Conservation (phyloP, 2,329 filamentous ascomycete species). For the Colletotrichum sp. region DNA sequence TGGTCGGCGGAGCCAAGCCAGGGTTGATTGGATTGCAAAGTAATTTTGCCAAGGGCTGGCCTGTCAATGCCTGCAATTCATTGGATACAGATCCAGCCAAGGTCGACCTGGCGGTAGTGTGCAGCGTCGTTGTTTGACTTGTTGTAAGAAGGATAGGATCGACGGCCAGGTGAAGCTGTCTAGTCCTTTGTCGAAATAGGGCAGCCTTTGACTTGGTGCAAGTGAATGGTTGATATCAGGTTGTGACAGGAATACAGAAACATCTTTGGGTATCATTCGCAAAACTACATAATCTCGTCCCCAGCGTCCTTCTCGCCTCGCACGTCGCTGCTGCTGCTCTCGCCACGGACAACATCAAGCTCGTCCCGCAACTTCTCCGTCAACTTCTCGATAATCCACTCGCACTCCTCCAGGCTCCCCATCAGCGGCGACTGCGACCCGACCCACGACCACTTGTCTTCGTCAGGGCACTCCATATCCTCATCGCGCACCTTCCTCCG, state of each 20-base stretch:
- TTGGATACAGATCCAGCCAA: background rate
- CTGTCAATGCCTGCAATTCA: background rate
- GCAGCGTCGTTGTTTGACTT: background rate
- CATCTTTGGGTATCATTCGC: background rate
- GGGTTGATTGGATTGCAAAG: constrained; percentile 1
- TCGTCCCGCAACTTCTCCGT: constrained; percentile 61
- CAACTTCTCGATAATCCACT: constrained; percentile 75
- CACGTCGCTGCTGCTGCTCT: constrained; percentile 44
- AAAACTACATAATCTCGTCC: background rate
- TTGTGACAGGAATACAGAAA: background rate
- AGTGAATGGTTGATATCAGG: background rate
- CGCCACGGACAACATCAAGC: constrained; percentile 42
- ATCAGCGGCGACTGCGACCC: constrained; percentile 73
- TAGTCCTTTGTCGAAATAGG: background rate
- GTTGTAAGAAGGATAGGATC: background rate
- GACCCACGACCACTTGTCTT: constrained; percentile 73
- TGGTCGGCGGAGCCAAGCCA: constrained; percentile 1
- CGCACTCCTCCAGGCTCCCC: constrained; percentile 70
- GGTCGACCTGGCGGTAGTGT: background rate
- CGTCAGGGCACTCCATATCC: constrained; percentile 30
- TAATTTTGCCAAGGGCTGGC: background rate
- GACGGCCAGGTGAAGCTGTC: background rate
- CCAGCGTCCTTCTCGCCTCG: constrained; percentile 35
- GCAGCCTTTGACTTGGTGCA: background rate
- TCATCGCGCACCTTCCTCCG: constrained; percentile 17